Conservation (phyloP, 1,284 basidiomycete genomes). For the Ceratobasidium sp. region DNA sequence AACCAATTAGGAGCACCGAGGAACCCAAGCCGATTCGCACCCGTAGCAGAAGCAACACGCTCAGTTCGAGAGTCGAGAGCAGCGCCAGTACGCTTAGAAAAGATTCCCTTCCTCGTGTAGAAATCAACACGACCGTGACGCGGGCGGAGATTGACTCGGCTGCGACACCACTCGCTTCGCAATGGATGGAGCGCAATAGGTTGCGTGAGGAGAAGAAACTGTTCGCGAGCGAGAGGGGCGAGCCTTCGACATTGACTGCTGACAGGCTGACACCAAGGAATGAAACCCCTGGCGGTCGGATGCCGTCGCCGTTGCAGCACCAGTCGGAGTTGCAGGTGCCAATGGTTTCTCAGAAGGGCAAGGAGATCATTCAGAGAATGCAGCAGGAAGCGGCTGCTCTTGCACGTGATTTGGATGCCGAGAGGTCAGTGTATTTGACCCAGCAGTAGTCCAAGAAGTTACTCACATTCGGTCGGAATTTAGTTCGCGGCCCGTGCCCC, state of each 20-base stretch:
- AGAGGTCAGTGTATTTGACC: slow-evolving; percentile 2
- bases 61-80: neutral
- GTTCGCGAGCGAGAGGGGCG: neutral
- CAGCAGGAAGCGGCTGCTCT: slow-evolving; percentile 17
- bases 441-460: neutral
- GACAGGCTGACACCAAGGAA: neutral
- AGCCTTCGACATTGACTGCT: neutral
- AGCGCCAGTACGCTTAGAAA: neutral
- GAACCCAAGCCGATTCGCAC: neutral
- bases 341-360: slow-evolving; percentile 33
- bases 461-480: neutral
- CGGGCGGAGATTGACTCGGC: slow-evolving; percentile 31
- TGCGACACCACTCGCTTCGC: slow-evolving; percentile 22
- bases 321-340: neutral
- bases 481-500: slow-evolving; percentile 1
- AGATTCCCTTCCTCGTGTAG: slow-evolving; percentile 4
- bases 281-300: neutral
- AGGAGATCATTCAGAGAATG: slow-evolving; percentile 34
- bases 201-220: neutral
- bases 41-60: slow-evolving; percentile 9
- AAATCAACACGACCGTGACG: slow-evolving; percentile 6
- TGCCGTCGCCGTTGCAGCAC: neutral
- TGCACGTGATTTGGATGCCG: slow-evolving; percentile 24
- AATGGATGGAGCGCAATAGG: slow-evolving; percentile 25
- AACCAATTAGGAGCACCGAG: no score